Conservation (phyloP, 805 yeast species). For the Kuraishia molischiana region DNA sequence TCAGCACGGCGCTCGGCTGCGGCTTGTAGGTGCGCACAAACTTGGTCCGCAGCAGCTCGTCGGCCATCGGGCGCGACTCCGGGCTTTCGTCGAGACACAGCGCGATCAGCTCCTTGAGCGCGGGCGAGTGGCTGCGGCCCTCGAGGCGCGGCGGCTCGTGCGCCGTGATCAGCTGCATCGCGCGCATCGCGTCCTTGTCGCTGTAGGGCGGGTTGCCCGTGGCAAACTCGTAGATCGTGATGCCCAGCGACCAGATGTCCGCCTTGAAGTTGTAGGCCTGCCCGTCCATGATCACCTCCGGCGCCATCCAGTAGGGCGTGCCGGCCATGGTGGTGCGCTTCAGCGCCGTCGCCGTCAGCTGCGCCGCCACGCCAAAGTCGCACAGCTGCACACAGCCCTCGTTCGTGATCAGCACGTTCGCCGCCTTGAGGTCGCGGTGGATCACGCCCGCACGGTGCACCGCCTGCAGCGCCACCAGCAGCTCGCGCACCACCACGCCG, state of each 20-base stretch:
- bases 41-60: slow-evolving; percentile 66
- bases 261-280: slow-evolving; percentile 83
- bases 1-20: slow-evolving; percentile 48
- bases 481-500: slow-evolving; percentile 78
- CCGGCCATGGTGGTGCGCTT: slow-evolving; percentile 95
- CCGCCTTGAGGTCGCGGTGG: slow-evolving; percentile 95
- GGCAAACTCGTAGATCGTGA: slow-evolving; percentile 87
- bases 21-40: slow-evolving; percentile 57
- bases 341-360: slow-evolving; percentile 59
- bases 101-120: slow-evolving; percentile 82
- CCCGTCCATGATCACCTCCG: slow-evolving; percentile 92
- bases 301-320: slow-evolving; percentile 99
- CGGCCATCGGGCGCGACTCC: slow-evolving; percentile 79
- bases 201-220: slow-evolving; percentile 98
- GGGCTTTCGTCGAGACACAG: slow-evolving; percentile 91
- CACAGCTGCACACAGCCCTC: slow-evolving; percentile 88
- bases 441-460: slow-evolving; percentile 88
- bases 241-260: slow-evolving; percentile 96
- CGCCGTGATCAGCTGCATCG: slow-evolving; percentile 87
- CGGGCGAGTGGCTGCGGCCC: slow-evolving; percentile 71
- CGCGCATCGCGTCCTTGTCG: slow-evolving; percentile 89
- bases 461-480: slow-evolving; percentile 63
- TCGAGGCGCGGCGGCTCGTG: slow-evolving; percentile 93
- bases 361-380: slow-evolving; percentile 98
- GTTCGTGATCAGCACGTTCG: slow-evolving; percentile 80